Evolutionary conservation across 2,329 filamentous ascomycete genomes (phyloP).

Genomic region (Penicillium freii): DNA sequence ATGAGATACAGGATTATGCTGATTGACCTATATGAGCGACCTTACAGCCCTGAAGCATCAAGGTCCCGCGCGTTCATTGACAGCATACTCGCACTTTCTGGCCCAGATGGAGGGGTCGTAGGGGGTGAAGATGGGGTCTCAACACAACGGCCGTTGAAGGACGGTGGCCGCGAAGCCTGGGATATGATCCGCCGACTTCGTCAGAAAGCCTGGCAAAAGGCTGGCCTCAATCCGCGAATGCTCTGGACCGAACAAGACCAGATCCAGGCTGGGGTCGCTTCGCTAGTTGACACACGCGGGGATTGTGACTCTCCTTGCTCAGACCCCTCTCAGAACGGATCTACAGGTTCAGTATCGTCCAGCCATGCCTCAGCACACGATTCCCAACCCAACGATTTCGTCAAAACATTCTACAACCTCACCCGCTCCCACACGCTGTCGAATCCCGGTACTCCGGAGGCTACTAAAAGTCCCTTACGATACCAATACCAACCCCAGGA

Average conservation of each 20-base stretch:
- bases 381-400: slow-evolving; percentile 32
- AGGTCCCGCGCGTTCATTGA: slow-evolving; percentile 49
- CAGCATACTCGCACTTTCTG: slow-evolving; percentile 46
- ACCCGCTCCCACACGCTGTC: slow-evolving; percentile 33
- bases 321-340: slow-evolving; percentile 7
- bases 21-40: slow-evolving; percentile 50
- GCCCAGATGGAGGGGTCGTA: slow-evolving; percentile 47
- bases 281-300: slow-evolving; percentile 16
- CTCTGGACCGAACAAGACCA: slow-evolving; percentile 50
- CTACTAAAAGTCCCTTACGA: slow-evolving; percentile 24
- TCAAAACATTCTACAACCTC: slow-evolving; percentile 37
- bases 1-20: slow-evolving; percentile 44
- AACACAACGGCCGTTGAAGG: slow-evolving; percentile 45
- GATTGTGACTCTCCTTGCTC: slow-evolving; percentile 13
- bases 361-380: slow-evolving; percentile 7
- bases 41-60: slow-evolving; percentile 45
- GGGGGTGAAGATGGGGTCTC: slow-evolving; percentile 47
- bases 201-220: slow-evolving; percentile 50
- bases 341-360: not conserved
- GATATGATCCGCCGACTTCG: slow-evolving; percentile 49
- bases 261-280: slow-evolving; percentile 36
- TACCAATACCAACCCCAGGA: slow-evolving; percentile 21
- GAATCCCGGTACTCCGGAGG: slow-evolving; percentile 16
- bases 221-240: slow-evolving; percentile 46
- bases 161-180: slow-evolving; percentile 51